These are phyloP conservation scores for Pharus latifolius DNA, from an alignment of 176 grass and related monocot species.

Conservation along the genomic window DNA sequence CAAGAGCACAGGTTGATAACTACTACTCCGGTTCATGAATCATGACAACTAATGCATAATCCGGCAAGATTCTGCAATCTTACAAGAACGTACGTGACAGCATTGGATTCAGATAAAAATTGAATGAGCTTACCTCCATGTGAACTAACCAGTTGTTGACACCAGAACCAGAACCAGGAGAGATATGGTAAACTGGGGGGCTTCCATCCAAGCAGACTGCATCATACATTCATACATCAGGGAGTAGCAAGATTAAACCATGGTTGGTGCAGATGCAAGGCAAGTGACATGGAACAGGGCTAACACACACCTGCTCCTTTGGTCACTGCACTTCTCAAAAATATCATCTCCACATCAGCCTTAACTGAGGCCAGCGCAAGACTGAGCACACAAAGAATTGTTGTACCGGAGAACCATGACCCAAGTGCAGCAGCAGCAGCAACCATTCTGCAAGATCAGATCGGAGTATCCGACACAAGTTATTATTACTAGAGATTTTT, in stretches of 20 bases:
- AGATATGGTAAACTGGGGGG: slow-evolving; percentile 55
- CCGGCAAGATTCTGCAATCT: too few relatives aligned
- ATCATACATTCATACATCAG: not conserved
- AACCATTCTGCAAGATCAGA: slow-evolving; percentile 11
- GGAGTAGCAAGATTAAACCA: not conserved
- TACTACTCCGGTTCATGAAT: too few relatives aligned
- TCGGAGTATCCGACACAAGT: too few relatives aligned
- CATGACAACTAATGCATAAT: too few relatives aligned
- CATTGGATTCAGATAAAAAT: too few relatives aligned
- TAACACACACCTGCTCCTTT: slow-evolving; percentile 54
- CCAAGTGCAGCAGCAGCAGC: not conserved
- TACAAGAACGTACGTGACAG: too few relatives aligned
- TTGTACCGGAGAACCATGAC: slow-evolving; percentile 5
- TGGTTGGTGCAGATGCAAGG: not conserved
- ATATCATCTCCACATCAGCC: slow-evolving; percentile 46
- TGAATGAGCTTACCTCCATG: slow-evolving; percentile 34
- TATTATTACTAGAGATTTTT: too few relatives aligned
- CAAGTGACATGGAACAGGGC: not conserved
- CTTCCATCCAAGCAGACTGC: slow-evolving; percentile 71
- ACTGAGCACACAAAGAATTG: not conserved
- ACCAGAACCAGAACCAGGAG: slow-evolving; percentile 57
- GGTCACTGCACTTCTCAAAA: slow-evolving; percentile 35
- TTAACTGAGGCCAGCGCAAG: not conserved
- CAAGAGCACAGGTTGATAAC: too few relatives aligned
- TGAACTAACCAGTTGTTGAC: slow-evolving; percentile 62